Evolutionary conservation across 169 alveolate genomes (phyloP).

Genomic region (Sarcocystis neurona): DNA sequence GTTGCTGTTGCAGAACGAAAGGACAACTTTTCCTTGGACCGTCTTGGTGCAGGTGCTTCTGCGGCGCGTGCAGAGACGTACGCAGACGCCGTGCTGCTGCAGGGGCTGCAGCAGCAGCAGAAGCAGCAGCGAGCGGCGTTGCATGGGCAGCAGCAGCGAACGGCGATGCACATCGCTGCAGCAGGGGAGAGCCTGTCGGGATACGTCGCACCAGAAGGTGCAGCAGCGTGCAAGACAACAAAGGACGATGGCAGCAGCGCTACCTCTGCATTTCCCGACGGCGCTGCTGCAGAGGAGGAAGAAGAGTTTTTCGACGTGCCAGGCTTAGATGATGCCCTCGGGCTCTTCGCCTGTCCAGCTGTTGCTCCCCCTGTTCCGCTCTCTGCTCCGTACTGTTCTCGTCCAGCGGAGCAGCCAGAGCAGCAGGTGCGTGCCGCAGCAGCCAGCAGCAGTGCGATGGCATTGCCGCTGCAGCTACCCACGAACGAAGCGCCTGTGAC

Average conservation of each 20-base stretch:
- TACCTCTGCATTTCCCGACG: background rate
- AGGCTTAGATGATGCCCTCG: slow-evolving; percentile 5
- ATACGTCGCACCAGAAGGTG: background rate
- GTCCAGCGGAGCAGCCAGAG: background rate
- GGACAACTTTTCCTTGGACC: slow-evolving; percentile 20
- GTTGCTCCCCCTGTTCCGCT: background rate
- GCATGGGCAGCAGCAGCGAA: slow-evolving; percentile 40
- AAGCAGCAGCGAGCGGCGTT: slow-evolving; percentile 44
- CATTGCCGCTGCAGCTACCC: slow-evolving; percentile 2
- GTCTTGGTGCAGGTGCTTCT: slow-evolving; percentile 19
- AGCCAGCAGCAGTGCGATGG: slow-evolving; percentile 9
- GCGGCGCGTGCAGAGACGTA: slow-evolving; percentile 34
- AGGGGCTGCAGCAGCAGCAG: slow-evolving; percentile 46
- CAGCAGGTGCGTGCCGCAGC: background rate
- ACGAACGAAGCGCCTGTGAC: slow-evolving; percentile 5
- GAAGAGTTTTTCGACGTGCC: slow-evolving; percentile 36
- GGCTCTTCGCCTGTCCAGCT: no score
- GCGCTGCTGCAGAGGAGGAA: background rate
- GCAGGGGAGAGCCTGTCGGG: background rate
- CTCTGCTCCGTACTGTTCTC: background rate
- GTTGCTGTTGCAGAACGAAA: no score
- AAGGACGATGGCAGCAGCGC: background rate
- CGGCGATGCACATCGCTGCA: background rate
- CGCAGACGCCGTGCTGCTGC: slow-evolving; percentile 24
- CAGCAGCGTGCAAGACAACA: background rate